These are phyloP conservation scores for Nelumbo lutea DNA, from an alignment of 164 flowering plant genomes.

Conservation along the genomic window DNA sequence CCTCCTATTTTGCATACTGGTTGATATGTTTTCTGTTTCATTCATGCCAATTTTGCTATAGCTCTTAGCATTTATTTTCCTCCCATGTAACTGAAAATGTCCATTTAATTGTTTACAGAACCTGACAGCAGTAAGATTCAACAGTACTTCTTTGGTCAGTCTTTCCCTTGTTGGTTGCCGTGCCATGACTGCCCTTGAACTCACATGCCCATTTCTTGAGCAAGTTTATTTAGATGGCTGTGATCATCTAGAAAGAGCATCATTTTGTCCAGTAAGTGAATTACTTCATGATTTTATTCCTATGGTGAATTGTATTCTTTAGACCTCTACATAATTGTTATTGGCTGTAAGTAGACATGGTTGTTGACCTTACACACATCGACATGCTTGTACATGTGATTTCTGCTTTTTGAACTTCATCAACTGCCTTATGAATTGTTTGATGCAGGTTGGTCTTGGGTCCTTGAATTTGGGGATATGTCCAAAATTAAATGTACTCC, in stretches of 20 bases:
- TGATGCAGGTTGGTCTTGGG: slow-evolving; percentile 70
- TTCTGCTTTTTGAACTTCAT: not conserved
- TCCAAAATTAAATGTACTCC: slow-evolving; percentile 68
- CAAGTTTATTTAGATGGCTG: slow-evolving; percentile 83
- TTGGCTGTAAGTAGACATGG: too few species aligned
- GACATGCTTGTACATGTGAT: not conserved
- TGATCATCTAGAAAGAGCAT: slow-evolving; percentile 90
- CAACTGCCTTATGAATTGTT: not conserved
- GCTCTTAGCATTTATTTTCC: too few species aligned
- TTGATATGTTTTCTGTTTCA: not conserved
- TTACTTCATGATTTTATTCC: slow-evolving; percentile 1
- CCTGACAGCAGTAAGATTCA: slow-evolving; percentile 61
- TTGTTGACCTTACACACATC: not conserved
- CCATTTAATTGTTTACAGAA: slow-evolving; percentile 44
- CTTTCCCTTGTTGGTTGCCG: slow-evolving; percentile 95
- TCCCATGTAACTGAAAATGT: not conserved
- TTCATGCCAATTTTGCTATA: not conserved
- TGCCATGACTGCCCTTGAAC: slow-evolving; percentile 59
- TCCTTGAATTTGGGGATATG: slow-evolving; percentile 95
- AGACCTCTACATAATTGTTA: too few species aligned
- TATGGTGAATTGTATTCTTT: not conserved
- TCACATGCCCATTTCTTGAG: slow-evolving; percentile 78
- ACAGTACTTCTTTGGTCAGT: slow-evolving; percentile 61
- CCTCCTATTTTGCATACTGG: not conserved
- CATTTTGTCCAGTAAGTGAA: slow-evolving; percentile 74